Conservation (phyloP, 2,329 filamentous ascomycete genomes). For the Cytospora mali region DNA sequence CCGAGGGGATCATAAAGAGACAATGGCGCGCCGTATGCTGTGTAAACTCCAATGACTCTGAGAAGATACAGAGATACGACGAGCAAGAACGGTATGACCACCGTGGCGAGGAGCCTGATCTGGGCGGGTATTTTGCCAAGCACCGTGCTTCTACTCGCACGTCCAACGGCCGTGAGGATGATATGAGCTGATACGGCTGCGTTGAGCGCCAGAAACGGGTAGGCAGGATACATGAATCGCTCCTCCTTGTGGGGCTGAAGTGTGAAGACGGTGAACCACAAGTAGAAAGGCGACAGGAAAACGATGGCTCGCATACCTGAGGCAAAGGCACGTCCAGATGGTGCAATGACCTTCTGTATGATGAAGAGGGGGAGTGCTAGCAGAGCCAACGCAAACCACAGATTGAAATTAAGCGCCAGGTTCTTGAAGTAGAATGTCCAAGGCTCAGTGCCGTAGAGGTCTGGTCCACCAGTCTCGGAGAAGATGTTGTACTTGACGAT, state of each 20-base stretch:
- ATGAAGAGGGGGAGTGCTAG: slow-evolving; percentile 73
- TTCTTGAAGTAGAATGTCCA: slow-evolving; percentile 98
- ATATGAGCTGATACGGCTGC: slow-evolving; percentile 85
- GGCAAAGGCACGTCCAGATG: slow-evolving; percentile 64
- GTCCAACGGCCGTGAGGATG: slow-evolving; percentile 73
- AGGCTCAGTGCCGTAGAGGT: slow-evolving; percentile 93
- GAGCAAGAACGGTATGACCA: slow-evolving; percentile 57
- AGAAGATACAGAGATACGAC: slow-evolving; percentile 18
- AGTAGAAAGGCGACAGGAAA: slow-evolving; percentile 84
- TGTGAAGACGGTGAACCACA: slow-evolving; percentile 92
- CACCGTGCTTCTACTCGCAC: slow-evolving; percentile 66
- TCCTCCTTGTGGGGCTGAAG: slow-evolving; percentile 96
- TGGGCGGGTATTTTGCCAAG: slow-evolving; percentile 72
- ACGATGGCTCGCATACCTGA: slow-evolving; percentile 75
- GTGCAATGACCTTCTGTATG: slow-evolving; percentile 68
- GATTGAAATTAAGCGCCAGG: slow-evolving; percentile 88
- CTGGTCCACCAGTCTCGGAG: slow-evolving; percentile 76
- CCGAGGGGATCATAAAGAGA: slow-evolving; percentile 70
- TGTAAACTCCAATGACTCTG: slow-evolving; percentile 75
- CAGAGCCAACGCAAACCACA: slow-evolving; percentile 86
- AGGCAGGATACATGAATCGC: slow-evolving; percentile 96
- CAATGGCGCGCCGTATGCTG: slow-evolving; percentile 81
- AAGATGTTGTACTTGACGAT: slow-evolving; percentile 97
- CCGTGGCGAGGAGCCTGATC: slow-evolving; percentile 70
- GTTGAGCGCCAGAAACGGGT: slow-evolving; percentile 87